Base-by-base conservation (phyloP, 1,284 basidiomycete genomes). In the Tremellales sp. region DNA sequence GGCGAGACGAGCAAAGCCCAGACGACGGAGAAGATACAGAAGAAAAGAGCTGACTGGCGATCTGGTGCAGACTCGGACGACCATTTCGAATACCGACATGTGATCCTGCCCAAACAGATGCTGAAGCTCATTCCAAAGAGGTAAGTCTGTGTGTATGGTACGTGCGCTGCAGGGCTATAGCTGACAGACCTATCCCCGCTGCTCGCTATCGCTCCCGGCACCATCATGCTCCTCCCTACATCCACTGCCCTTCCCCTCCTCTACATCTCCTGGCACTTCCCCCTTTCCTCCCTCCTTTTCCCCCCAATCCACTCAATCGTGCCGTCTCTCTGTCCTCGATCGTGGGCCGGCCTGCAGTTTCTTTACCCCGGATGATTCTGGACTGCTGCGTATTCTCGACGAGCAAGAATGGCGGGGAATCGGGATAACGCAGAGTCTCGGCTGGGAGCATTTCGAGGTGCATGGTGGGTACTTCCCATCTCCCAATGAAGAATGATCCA, bases 361-460 rank as follows among this genome's bases (percentile, higher is more conserved):
- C 57, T 86, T 82, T 60, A 75, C 79, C 31, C 71, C 72, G 2
- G 85, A 92, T 58, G 81, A 87, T 54, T 78, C 81, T 25, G 87
- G 87, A 5, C 82, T 86, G 5, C 78, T 97, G 48, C 81, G 92
- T 7, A 81, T 97, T 45, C 75, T 97, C 45, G 75, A 79, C 4
- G 93, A 97, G 68, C 72, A 80, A 34, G 93, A 97, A 73, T 97
- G 93, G 93, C 79, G 93, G 66, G 87, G 87, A 1, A 92, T 97
- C 51, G 93, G 93, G 10, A 95, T 95, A 63, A 90, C 87, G 26
- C 93, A 97, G 73, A 92, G 88, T 71, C 76, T 94, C 40, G 93
- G 93, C 9, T 97, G 93, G 93, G 87, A 92, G 68, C 92, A 97
- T 65, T 97, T 95, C 63, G 93, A 94, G 76, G 89, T 95, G 31